These are phyloP conservation scores for Barnettozyma sucrosica DNA, from an alignment of 805 yeast genomes.

Conservation along the genomic window DNA sequence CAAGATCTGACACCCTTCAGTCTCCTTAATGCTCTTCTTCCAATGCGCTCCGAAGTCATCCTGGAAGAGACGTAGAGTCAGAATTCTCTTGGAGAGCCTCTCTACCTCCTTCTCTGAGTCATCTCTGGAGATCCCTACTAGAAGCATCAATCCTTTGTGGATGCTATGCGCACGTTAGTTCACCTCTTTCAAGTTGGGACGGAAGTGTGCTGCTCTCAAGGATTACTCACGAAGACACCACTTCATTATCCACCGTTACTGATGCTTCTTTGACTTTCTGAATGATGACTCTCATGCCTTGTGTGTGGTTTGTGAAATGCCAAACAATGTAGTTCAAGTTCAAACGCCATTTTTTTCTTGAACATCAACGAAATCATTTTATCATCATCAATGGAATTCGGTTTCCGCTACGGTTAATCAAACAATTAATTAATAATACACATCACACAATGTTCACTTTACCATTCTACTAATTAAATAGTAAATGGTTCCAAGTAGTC, in stretches of 20 bases:
- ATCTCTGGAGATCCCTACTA: constrained; percentile 77
- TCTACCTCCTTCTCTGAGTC: constrained; percentile 74
- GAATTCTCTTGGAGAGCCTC: constrained; percentile 60
- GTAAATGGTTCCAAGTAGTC: constrained; percentile 68
- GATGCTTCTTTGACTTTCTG: constrained; percentile 88
- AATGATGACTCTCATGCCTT: constrained; percentile 75
- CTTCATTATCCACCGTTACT: constrained; percentile 69
- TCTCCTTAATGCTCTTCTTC: constrained; percentile 63
- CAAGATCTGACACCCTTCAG: constrained; percentile 66
- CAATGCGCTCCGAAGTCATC: constrained; percentile 67
- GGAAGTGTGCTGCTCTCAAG: neutral
- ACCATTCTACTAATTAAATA: constrained; percentile 41
- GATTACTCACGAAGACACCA: constrained; percentile 53
- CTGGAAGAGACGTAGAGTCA: constrained; percentile 68
- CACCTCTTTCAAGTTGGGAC: neutral
- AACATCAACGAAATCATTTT: neutral
- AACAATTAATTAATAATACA: too few species aligned
- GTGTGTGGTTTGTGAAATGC: neutral
- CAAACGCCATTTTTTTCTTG: neutral
- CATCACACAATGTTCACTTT: constrained; percentile 11
- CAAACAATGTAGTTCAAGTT: too few species aligned
- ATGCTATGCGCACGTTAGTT: constrained; percentile 34
- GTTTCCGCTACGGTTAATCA: neutral
- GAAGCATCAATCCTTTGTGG: constrained; percentile 64
- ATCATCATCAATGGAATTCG: neutral